Percentiles rank a stretch among this genome's conserved stretches.
Evolutionary conservation across 768 basidiomycete species (phyloP).

Genomic region (Neoboletus magnificus): DNA sequence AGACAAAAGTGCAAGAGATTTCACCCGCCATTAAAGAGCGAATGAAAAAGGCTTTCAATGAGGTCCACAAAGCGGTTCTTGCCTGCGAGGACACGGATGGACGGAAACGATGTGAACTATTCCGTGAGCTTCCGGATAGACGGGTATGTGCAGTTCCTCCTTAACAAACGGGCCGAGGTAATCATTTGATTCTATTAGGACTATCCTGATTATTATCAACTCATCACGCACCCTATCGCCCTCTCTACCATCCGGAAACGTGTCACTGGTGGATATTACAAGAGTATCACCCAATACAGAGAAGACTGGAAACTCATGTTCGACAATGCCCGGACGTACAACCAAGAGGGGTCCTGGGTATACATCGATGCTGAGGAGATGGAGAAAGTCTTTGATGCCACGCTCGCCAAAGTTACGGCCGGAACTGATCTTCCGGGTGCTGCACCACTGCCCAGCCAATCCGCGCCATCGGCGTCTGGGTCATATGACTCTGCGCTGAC

Average conservation of each 20-base stretch:
- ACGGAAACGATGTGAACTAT: slow-evolving; percentile 81
- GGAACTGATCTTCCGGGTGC: slow-evolving; percentile 78
- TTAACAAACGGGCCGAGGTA: background rate
- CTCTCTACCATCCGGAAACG: slow-evolving; percentile 84
- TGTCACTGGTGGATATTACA: slow-evolving; percentile 61
- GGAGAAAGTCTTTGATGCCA: slow-evolving; percentile 80
- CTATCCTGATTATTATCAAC: slow-evolving; percentile 90
- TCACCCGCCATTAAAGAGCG: slow-evolving; percentile 59
- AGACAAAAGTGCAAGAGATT: slow-evolving; percentile 61
- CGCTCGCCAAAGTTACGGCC: slow-evolving; percentile 60
- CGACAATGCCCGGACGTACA: slow-evolving; percentile 89
- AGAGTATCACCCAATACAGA: slow-evolving; percentile 65
- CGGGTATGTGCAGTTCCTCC: slow-evolving; percentile 43
- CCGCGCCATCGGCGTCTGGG: slow-evolving; percentile 38
- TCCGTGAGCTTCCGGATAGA: slow-evolving; percentile 81
- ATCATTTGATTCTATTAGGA: slow-evolving; percentile 44
- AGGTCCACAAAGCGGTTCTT: slow-evolving; percentile 70
- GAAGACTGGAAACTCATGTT: slow-evolving; percentile 92
- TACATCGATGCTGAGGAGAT: slow-evolving; percentile 93
- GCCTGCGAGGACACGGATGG: slow-evolving; percentile 69
- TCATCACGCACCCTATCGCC: slow-evolving; percentile 86
- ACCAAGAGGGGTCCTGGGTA: slow-evolving; percentile 93
- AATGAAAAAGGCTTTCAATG: slow-evolving; percentile 82
- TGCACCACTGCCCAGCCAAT: slow-evolving; percentile 34
- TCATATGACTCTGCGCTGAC: slow-evolving; percentile 66